phyloP scores from a whole-genome alignment of 2,329 filamentous ascomycete species.

The Colletotrichum sidae region DNA sequence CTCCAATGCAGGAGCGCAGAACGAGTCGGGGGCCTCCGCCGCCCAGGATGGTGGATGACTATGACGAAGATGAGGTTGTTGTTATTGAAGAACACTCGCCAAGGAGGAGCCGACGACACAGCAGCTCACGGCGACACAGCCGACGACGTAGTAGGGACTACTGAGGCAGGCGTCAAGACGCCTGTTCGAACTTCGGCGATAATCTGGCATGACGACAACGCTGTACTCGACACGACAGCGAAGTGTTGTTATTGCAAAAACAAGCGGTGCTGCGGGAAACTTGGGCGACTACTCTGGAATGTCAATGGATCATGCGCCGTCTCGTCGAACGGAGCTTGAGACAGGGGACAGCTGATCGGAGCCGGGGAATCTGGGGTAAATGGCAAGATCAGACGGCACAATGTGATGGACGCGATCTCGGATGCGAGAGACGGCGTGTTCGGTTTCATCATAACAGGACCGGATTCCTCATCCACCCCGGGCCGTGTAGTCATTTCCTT shows the following conservation, averaged over 20 bases:
- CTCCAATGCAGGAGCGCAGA: constrained; percentile 33
- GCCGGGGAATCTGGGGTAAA: not conserved
- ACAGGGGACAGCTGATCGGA: not conserved
- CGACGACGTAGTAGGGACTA: constrained; percentile 33
- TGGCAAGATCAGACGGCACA: constrained; percentile 20
- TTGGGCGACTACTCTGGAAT: not conserved
- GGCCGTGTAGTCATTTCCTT: constrained; percentile 1
- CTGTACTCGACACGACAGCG: too few relatives aligned
- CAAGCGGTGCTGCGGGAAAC: constrained; percentile 12
- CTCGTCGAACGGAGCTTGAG: constrained; percentile 5
- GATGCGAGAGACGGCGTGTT: constrained; percentile 24
- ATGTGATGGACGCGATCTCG: constrained; percentile 10
- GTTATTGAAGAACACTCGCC: constrained; percentile 51
- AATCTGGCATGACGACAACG: too few relatives aligned
- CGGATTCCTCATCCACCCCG: constrained; percentile 9
- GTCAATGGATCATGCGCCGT: not conserved
- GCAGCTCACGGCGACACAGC: constrained; percentile 34
- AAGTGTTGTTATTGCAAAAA: not conserved
- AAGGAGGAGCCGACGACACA: constrained; percentile 41
- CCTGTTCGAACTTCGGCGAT: not conserved
- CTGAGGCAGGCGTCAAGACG: constrained; percentile 4
- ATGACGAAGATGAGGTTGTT: constrained; percentile 46
- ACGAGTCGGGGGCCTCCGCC: constrained; percentile 40
- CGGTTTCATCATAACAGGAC: constrained; percentile 22
- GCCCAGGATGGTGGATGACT: constrained; percentile 44